These are phyloP conservation scores for Diddensiella caesifluorescens DNA, from an alignment of 805 yeast genomes.

Conservation along the genomic window DNA sequence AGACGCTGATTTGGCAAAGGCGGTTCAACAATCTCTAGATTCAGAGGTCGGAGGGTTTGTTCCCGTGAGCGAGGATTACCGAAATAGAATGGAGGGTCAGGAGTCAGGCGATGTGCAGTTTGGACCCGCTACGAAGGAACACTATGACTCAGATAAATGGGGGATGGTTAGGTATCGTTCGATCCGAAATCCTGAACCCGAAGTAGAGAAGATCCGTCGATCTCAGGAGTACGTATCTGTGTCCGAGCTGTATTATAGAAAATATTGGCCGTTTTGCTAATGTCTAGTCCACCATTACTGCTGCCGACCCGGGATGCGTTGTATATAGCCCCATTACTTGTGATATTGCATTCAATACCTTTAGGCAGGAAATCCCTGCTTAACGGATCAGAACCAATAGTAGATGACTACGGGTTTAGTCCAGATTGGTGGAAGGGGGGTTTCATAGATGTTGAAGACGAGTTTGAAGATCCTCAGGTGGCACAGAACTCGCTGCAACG, in stretches of 20 bases:
- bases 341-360: slow-evolving; percentile 30
- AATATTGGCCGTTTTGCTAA: neutral
- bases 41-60: slow-evolving; percentile 5
- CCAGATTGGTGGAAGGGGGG: slow-evolving; percentile 26
- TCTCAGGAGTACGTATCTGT: neutral
- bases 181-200: neutral
- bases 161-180: slow-evolving; percentile 19
- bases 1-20: slow-evolving; percentile 10
- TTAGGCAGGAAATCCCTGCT: slow-evolving; percentile 28
- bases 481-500: slow-evolving; percentile 10
- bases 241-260: neutral
- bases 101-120: slow-evolving; percentile 21
- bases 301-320: slow-evolving; percentile 18
- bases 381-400: slow-evolving; percentile 20
- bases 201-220: neutral
- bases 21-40: slow-evolving; percentile 7
- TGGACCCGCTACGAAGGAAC: slow-evolving; percentile 22
- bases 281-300: slow-evolving; percentile 19
- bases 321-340: slow-evolving; percentile 26
- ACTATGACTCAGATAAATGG: slow-evolving; percentile 25
- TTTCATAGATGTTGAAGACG: slow-evolving; percentile 14
- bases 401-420: slow-evolving; percentile 27
- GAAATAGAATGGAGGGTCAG: slow-evolving; percentile 12
- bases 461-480: neutral
- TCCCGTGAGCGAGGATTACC: slow-evolving; percentile 5